Conservation (phyloP, 495 filamentous ascomycete genomes). For the Pseudevernia furfuracea region DNA sequence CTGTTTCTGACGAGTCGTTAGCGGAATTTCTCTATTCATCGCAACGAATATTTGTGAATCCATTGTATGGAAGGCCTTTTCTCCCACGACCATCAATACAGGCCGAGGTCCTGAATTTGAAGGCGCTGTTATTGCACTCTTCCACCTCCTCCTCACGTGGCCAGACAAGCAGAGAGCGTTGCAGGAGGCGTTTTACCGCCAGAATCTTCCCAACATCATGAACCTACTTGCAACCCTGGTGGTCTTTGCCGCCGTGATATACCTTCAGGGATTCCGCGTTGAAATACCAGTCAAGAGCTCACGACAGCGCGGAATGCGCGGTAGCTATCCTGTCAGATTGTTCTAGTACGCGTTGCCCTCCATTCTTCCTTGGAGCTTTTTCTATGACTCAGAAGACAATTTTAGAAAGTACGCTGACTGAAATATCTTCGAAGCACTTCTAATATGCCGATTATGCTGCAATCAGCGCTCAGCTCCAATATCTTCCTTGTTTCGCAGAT, state of each 20-base stretch:
- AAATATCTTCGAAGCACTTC: conserved; percentile 33
- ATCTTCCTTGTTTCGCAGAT: conserved; percentile 98
- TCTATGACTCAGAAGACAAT: background rate
- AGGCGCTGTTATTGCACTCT: conserved; percentile 95
- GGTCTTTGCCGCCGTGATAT: conserved; percentile 97
- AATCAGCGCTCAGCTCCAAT: conserved; percentile 96
- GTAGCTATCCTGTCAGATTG: conserved; percentile 63
- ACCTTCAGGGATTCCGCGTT: conserved; percentile 99
- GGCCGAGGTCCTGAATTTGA: conserved; percentile 99
- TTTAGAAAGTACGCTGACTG: background rate
- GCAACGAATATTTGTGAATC: conserved; percentile 99
- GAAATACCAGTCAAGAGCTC: conserved; percentile 99
- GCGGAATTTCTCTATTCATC: conserved; percentile 97
- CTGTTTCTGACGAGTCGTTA: background rate
- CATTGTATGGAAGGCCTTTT: conserved; percentile 99
- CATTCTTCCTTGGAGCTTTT: background rate
- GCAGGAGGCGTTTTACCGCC: conserved; percentile 96
- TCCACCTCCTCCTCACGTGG: conserved; percentile 98
- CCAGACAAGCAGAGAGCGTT: conserved; percentile 96
- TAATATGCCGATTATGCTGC: conserved; percentile 97
- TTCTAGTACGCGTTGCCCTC: conserved; percentile 34
- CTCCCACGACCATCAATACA: conserved; percentile 98
- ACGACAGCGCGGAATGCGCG: conserved; percentile 96
- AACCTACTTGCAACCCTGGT: conserved; percentile 88
- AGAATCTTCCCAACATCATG: conserved; percentile 99